phyloP scores from a whole-genome alignment of 2,329 filamentous ascomycete species.

The Alternaria triticimaculans region DNA sequence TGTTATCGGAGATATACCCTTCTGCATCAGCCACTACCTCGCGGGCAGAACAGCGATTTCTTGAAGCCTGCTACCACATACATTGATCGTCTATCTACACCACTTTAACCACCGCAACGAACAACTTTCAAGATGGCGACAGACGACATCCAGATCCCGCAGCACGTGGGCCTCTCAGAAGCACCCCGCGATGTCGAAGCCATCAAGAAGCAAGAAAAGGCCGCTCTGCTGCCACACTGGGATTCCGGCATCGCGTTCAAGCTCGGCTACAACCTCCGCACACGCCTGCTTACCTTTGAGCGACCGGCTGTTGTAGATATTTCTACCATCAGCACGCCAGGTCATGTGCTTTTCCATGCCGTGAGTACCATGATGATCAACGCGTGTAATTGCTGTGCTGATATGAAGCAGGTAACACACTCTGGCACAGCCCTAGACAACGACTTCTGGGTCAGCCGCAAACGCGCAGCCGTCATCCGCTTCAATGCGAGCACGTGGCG shows the following conservation, averaged over 20 bases:
- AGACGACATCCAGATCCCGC: slow-evolving; percentile 17
- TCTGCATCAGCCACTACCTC: neutral
- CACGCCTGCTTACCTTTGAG: slow-evolving; percentile 60
- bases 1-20: neutral
- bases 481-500: slow-evolving; percentile 74
- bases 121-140: slow-evolving; percentile 3
- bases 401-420: slow-evolving; percentile 54
- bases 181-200: slow-evolving; percentile 44
- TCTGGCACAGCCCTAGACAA: slow-evolving; percentile 73
- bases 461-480: slow-evolving; percentile 74
- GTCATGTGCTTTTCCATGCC: slow-evolving; percentile 72
- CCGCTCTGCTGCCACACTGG: slow-evolving; percentile 58
- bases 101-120: neutral
- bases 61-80: neutral
- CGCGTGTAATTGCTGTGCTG: rapidly evolving
- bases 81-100: neutral
- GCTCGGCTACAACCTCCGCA: slow-evolving; percentile 67
- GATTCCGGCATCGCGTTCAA: slow-evolving; percentile 67
- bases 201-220: slow-evolving; percentile 50
- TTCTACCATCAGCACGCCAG: slow-evolving; percentile 58
- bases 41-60: neutral
- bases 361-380: slow-evolving; percentile 40
- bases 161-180: slow-evolving; percentile 31
- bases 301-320: slow-evolving; percentile 69
- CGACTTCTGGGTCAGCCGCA: slow-evolving; percentile 68